Evolutionary conservation across 306 rosid genomes (phyloP), one percentile per base, ranked within the genome.

Genomic region (Quillaja saponaria): DNA sequence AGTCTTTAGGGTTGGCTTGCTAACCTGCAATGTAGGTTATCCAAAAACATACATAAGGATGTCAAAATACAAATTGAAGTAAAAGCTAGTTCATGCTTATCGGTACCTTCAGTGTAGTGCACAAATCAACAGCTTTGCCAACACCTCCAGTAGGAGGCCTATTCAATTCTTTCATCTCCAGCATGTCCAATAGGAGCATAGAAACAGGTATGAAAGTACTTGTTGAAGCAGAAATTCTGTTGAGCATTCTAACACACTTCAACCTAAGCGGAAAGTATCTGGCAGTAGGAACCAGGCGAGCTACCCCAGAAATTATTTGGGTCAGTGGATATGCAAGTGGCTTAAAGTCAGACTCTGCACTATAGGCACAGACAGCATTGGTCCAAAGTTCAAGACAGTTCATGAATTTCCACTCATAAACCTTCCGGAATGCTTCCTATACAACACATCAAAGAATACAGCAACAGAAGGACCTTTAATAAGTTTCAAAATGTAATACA

Each of bases 331-430:
- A 91, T 21, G 85, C 96, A 60, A 91, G 95, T 21, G 86, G 98
- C 77, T 67, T 84, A 51, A 91, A 86, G 74, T 91, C 95, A 62
- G 81, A 65, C 52, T 86, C 88, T 64, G 85, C 73, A 74, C 85
- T 75, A 62, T 86, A 88, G 53, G 96, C 80, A 70, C 89, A 81
- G 38, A 88, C 15, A 49, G 94, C 90, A 52, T 84, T 84, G 20
- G 95, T 86, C 98, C 96, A 92, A 50, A 92, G 95, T 75, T 88
- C 96, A 65, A 92, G 98, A 80, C 90, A 88, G 74, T 83, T 86
- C 57, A 92, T 84, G 78, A 78, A 88, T 61, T 92, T 92, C 96
- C 96, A 88, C 67, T 86, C 98, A 58, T 87, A 92, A 55, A 92
- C 96, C 80, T 88, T 92, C 25, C 84, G 90, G 63, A 89, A 92